Conservation (phyloP, 2,329 filamentous ascomycete genomes). For the Zarea fungicola region DNA sequence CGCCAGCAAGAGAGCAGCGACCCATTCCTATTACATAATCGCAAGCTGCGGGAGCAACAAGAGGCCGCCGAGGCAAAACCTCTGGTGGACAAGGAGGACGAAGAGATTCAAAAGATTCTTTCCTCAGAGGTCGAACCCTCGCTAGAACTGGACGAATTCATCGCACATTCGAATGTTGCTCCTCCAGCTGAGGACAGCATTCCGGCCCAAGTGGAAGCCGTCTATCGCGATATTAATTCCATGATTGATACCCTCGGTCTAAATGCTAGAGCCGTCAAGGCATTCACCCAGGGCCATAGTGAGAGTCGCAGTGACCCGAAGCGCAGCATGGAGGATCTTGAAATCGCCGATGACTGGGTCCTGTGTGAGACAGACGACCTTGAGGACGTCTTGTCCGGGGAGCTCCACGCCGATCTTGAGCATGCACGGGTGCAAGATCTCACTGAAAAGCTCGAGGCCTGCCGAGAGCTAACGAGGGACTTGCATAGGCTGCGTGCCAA, state of each 20-base stretch:
- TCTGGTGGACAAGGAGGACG: conserved; percentile 64
- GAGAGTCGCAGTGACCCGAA: conserved; percentile 47
- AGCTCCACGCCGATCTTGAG: conserved; percentile 61
- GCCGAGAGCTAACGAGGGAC: conserved; percentile 64
- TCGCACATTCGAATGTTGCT: conserved; percentile 54
- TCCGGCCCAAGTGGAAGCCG: conserved; percentile 57
- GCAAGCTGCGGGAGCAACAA: conserved; percentile 47
- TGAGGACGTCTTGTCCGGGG: conserved; percentile 54
- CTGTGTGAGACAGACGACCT: conserved; percentile 72
- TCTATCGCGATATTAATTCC: conserved; percentile 78
- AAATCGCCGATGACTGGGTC: conserved; percentile 63
- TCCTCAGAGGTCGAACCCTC: conserved; percentile 56
- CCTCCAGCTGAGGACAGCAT: conserved; percentile 52
- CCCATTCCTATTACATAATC: conserved; percentile 44
- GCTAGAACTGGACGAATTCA: conserved; percentile 60
- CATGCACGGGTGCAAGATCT: conserved; percentile 64
- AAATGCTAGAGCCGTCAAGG: conserved; percentile 64
- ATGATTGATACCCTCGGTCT: conserved; percentile 93
- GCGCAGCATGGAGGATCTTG: conserved; percentile 63
- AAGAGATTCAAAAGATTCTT: conserved; percentile 59
- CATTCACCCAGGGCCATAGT: conserved; percentile 63
- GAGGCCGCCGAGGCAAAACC: conserved; percentile 53
- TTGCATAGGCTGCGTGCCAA: conserved; percentile 67
- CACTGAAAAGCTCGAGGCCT: conserved; percentile 61
- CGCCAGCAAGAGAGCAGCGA: conserved; percentile 39